A percentile compares a stretch with the other conserved stretches of the same genome.
Evolutionary conservation across 176 grass and related monocot species (phyloP).

Genomic region (sorghum (Sorghum bicolor)): Sorghum_bicolor_NCBIv3 NC_012872.2:61380501-61381000

Average conservation of each 20-base stretch:
- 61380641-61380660: too few species aligned
- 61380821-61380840: neutral
- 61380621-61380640: too few species aligned
- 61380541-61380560: neutral
- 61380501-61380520: neutral
- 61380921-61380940: neutral
- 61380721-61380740: too few species aligned
- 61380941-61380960: constrained; percentile 10
- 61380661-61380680: too few species aligned
- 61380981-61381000: neutral
- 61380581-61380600: too few species aligned
- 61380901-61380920: constrained; percentile 2
- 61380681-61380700: too few species aligned
- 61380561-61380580: too few species aligned
- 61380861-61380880: neutral
- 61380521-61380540: neutral
- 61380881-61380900: neutral
- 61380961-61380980: neutral
- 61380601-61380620: too few species aligned
- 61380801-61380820: neutral
- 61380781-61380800: too few species aligned
- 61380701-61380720: too few species aligned
- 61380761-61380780: too few species aligned
- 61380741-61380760: too few species aligned
- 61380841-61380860: neutral